A percentile compares a stretch with the other conserved stretches of the same genome.
Conservation (phyloP, 1,284 basidiomycete species). For the Sanghuangporus sanghuang region DNA sequence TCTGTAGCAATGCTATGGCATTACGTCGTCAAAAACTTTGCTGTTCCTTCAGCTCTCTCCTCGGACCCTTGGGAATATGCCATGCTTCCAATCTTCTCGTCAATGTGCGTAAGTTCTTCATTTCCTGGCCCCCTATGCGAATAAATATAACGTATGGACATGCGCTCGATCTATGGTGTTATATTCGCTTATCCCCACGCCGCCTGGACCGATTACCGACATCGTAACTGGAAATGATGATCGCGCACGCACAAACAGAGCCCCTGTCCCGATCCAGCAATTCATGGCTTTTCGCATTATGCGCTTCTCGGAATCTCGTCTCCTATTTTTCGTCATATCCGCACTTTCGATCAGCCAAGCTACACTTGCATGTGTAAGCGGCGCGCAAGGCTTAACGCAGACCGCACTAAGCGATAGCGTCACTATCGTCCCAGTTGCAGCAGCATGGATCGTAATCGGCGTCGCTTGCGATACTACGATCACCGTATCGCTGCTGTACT, state of each 20-base stretch:
- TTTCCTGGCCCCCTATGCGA: background rate
- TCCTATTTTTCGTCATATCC: constrained; percentile 23
- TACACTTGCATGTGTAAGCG: constrained; percentile 15
- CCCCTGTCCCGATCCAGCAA: constrained; percentile 30
- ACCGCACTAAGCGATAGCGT: constrained; percentile 17
- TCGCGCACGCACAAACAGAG: constrained; percentile 19
- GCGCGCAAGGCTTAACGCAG: constrained; percentile 16
- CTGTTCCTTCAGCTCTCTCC: constrained; percentile 23
- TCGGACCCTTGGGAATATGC: constrained; percentile 30
- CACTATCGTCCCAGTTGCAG: constrained; percentile 17
- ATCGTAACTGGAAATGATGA: background rate
- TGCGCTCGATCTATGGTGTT: constrained; percentile 8
- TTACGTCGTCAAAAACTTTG: constrained; percentile 29
- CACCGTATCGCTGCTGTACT: constrained; percentile 2
- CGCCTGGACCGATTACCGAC: background rate
- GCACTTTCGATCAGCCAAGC: constrained; percentile 24
- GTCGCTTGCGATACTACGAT: constrained; percentile 17
- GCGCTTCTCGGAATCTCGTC: constrained; percentile 24
- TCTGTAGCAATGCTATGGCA: constrained; percentile 31
- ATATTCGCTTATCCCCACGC: constrained; percentile 4
- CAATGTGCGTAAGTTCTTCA: background rate
- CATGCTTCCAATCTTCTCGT: constrained; percentile 27
- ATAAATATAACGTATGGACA: background rate
- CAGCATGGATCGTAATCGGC: constrained; percentile 18
- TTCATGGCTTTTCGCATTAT: constrained; percentile 30